Conservation (phyloP, 2,329 filamentous ascomycete species). For the Calonectria honghensis region DNA sequence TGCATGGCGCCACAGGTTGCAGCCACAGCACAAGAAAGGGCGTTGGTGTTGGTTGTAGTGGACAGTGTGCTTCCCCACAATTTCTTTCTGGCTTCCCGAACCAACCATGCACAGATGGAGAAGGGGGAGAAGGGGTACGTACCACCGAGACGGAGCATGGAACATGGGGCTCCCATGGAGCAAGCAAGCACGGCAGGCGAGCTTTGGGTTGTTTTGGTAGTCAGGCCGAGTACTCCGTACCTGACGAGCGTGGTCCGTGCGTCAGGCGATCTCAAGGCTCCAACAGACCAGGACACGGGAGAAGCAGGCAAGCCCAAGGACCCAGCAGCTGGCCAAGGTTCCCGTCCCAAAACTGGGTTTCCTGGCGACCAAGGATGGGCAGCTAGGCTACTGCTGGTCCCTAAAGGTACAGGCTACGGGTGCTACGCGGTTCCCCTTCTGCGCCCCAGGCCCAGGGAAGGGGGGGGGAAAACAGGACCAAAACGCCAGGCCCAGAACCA, state of each 20-base stretch:
- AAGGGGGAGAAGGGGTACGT: background rate
- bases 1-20: background rate
- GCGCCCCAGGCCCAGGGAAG: constrained; percentile 39
- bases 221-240: constrained; percentile 25
- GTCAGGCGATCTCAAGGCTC: constrained; percentile 26
- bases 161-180: background rate
- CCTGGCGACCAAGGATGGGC: background rate
- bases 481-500: constrained; percentile 32
- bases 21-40: constrained; percentile 1
- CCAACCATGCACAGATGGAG: background rate
- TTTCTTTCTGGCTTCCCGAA: constrained; percentile 14
- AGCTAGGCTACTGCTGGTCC: constrained; percentile 10
- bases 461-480: too few species aligned
- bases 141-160: background rate
- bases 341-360: constrained; percentile 26
- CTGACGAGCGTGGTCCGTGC: constrained; percentile 23
- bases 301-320: constrained; percentile 14
- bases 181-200: constrained; percentile 13
- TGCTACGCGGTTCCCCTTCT: constrained; percentile 19
- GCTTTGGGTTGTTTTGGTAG: constrained; percentile 16
- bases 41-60: background rate
- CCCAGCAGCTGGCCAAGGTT: background rate
- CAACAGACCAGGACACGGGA: constrained; percentile 8
- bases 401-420: background rate
- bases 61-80: background rate